Evolutionary conservation across 176 grass and related monocot species (phyloP), one percentile per base, ranked within the genome.

Genomic region (Bonia amplexicaulis): DNA sequence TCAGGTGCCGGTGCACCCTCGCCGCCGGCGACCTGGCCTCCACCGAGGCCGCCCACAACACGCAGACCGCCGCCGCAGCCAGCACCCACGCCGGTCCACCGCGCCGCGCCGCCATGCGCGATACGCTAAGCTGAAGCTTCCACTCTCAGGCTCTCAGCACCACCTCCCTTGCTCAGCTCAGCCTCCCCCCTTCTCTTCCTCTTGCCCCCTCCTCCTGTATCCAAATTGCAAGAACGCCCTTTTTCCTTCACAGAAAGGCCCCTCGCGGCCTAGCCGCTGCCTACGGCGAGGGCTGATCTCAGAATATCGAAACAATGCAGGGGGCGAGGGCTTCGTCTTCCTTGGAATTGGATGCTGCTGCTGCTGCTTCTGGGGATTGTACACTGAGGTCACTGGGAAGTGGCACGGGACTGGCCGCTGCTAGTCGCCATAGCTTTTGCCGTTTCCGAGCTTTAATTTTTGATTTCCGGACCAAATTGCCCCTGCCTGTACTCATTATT

Each of bases 1-100:
- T 94, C 37, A 97, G 82, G 62, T 94, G 90, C 29, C 87, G 76
- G 57, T 97, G 87, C 76, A 89, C 66, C 71, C 64, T 88, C 51
- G 55, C 53, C 11, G 63, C 7, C 73, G 60, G 66, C 27, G 86
- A 25, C 47, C 86, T 88, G 9, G 42, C 82, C 47, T 57, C 82
- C 72, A 41, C 76, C 45, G 39, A 62, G 0, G 79, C 66, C 44
- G 79, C 85, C 63, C 89, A 94, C 82, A 69, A 82, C 31, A 87
- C 71, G 65, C 82, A 88, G 25, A 81, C 70, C 71, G 51, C 26
- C 49, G 61, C 52, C 31, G 49, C 73, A 3, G 70, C 48, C 65
- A 88, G 52, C 14, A 48, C 16, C 31, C 57, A 78, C 44, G 51
- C 54, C 13, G 46, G 2, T 29, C 63, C 48, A 42, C 33, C 52